Evolutionary conservation across 2,329 filamentous ascomycete species (phyloP).

Genomic region (Intubia oerlemansii): DNA sequence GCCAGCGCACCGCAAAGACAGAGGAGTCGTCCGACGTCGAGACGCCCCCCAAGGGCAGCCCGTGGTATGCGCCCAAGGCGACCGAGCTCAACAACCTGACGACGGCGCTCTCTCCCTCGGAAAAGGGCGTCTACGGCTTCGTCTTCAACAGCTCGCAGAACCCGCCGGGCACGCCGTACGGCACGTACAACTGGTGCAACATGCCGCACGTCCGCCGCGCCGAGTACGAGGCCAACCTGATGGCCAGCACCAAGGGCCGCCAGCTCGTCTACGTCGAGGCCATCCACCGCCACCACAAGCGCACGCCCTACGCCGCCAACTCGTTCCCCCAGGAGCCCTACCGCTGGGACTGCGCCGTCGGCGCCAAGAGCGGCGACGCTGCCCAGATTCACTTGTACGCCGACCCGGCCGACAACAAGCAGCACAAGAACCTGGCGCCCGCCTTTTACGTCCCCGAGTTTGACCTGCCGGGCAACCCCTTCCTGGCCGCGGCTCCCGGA

Average conservation of each 20-base stretch:
- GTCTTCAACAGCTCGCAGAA: constrained; percentile 46
- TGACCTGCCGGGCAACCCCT: constrained; percentile 42
- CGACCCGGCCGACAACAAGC: constrained; percentile 17
- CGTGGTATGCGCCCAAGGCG: constrained; percentile 11
- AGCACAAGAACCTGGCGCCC: constrained; percentile 23
- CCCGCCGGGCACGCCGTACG: constrained; percentile 30
- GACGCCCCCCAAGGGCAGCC: constrained; percentile 5
- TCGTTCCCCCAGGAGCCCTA: constrained; percentile 55
- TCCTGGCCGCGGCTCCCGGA: constrained; percentile 34
- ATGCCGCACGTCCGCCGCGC: constrained; percentile 59
- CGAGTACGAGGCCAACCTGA: constrained; percentile 39
- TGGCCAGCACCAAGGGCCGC: constrained; percentile 27
- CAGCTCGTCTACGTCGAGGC: constrained; percentile 52
- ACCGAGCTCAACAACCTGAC: constrained; percentile 13
- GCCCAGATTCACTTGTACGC: constrained; percentile 50
- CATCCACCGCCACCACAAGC: constrained; percentile 66
- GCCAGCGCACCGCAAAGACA: too few species aligned
- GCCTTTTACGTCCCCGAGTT: constrained; percentile 41
- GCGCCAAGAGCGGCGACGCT: neutral
- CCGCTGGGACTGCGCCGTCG: constrained; percentile 48
- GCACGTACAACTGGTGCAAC: constrained; percentile 64
- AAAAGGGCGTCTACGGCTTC: constrained; percentile 46
- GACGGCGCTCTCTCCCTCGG: constrained; percentile 4
- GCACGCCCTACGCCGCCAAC: constrained; percentile 61
- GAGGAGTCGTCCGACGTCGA: neutral